phyloP scores from a whole-genome alignment of 352 stramenopile species.

The Sclerospora graminicola region DNA sequence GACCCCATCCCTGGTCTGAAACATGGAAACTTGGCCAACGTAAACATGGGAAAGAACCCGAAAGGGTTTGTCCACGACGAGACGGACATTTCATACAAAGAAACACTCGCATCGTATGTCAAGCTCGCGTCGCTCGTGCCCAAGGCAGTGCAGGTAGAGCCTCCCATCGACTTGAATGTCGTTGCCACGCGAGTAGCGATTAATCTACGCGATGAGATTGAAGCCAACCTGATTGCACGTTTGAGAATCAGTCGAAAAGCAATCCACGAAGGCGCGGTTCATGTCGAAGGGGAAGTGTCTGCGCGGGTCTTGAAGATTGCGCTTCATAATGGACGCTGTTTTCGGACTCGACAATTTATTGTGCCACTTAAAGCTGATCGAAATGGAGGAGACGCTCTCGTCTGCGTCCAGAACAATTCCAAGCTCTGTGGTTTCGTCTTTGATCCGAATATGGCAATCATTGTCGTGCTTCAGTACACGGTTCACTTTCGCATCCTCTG shows the following conservation, averaged over 20 bases:
- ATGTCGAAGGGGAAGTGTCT: conserved; percentile 57
- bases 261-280: conserved; percentile 34
- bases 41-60: no score
- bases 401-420: conserved; percentile 37
- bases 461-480: conserved; percentile 82
- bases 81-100: no score
- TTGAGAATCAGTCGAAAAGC: conserved; percentile 53
- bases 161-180: conserved; percentile 50
- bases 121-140: conserved; percentile 50
- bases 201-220: conserved; percentile 59
- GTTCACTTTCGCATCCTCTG: conserved; percentile 71
- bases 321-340: conserved; percentile 84
- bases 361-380: conserved; percentile 55
- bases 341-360: no score
- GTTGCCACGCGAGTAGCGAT: conserved; percentile 46
- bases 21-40: no score
- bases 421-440: conserved; percentile 70
- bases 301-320: conserved; percentile 73
- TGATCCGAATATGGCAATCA: conserved; percentile 69
- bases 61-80: no score
- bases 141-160: conserved; percentile 52
- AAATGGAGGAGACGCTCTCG: conserved; percentile 56
- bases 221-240: conserved; percentile 49
- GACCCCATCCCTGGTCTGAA: no score
- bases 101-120: no score